Evolutionary conservation across 345 rosid species (phyloP), one percentile per base, ranked within the genome.

Genomic region (Citrus unshiu): DNA sequence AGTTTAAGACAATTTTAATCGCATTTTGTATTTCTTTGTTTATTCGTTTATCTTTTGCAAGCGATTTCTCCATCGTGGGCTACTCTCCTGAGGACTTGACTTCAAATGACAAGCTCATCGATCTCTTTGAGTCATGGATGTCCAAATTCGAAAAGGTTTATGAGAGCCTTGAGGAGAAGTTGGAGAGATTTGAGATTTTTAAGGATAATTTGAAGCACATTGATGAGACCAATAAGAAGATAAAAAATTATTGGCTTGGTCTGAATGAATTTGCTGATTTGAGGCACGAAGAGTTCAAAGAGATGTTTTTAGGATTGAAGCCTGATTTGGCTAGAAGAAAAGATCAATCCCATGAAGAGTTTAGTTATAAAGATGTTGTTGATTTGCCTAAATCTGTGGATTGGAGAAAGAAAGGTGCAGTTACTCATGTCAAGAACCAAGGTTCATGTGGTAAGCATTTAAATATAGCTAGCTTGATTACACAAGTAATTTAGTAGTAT

Each of bases 341-440:
- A 16, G 76, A 54, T 54, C 58, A 51, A 68, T 70, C 69, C 22
- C 39, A 64, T 10, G 77, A 39, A 14, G 88, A 83, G 19, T 82
- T 81, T 76, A 69, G 69, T 40, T 83, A 82, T 56, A 60, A 76
- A 79, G 85, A 65, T 78, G 87, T 85, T 5, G 78, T 68, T 63
- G 85, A 82, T 59, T 78, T 89, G 80, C 97, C 95, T 32, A 81
- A 87, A 81, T 85, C 95, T 0, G 86, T 93, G 7, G 98, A 93
- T 68, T 95, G 98, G 98, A 93, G 98, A 74, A 86, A 83, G 79
- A 87, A 90, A 80, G 93, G 97, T 4, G 96, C 92, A 14, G 93
- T 93, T 21, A 82, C 95, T 56, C 75, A 88, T 2, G 85, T 95
- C 69, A 95, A 95, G 87, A 90, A 91, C 86, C 98, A 91, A 84